Base-by-base conservation (phyloP, 352 stramenopile species). In the Elongisporangium senticosum region DNA sequence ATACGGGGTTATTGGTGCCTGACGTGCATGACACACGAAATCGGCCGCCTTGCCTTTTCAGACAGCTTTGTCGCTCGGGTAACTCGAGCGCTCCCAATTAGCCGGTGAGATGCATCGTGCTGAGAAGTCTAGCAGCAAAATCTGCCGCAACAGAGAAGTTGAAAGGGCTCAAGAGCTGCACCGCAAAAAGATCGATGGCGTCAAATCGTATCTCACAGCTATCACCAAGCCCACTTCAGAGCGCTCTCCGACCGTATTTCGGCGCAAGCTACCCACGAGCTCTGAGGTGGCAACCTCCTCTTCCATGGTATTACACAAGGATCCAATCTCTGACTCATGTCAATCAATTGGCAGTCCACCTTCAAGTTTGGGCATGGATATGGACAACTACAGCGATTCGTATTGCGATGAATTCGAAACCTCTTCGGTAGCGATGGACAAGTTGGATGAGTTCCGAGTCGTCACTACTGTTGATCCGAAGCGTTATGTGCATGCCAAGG, bases 121-220 rank as follows among this genome's bases (percentile, higher is more conserved):
- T 1, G 75, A 93, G 65, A 89, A 89, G 61, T 79, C 79, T 20
- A 90, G 83, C 68, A 93, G 83, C 55, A 86, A 83, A 59, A 69
- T 93, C 56, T 89, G 80, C 53, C 79, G 77, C 47, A 76, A 81
- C 7, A 63, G 83, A 43, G 80, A 93, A 57, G 68, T 90, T 19
- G 80, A 89, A 54, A 84, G 78, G 24, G 80, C 80, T 1, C 79
- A 90, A 60, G 75, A 83, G 53, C 62, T 89, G 19, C 83, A 93
- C 53, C 74, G 72, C 26, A 80, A 79, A 58, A 93, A 93, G 55
- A 82, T 93, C 43, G 72, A 77, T 58, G 69, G 71, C 28, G 80
- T 89, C 28, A 84, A 83, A 52, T 86, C 78, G 24, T 86, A 77
- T 43, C 39, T 90, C 39, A 65, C 51, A 15, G 56, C 62, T 1